phyloP scores from a whole-genome alignment of 805 yeast genomes.

The Danielia reshetovae region DNA sequence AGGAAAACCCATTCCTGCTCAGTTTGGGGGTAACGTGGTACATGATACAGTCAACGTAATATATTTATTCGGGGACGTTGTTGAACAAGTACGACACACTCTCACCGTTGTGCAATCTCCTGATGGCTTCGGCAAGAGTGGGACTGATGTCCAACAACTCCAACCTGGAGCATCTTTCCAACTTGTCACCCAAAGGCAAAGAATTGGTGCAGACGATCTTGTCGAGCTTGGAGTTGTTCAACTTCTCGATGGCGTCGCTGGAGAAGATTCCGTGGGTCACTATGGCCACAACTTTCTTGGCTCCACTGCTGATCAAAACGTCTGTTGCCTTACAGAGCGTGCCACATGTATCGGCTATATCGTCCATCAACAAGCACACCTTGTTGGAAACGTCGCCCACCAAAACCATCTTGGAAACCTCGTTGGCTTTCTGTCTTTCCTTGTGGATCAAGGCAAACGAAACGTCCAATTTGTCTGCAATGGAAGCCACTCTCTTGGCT shows the following conservation, averaged over 20 bases:
- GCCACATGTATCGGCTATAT: conserved; percentile 99
- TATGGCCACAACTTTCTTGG: conserved; percentile 82
- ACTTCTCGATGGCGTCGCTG: conserved; percentile 72
- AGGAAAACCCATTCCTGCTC: conserved; percentile 62
- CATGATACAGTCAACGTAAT: conserved; percentile 15
- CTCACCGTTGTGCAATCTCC: conserved; percentile 96
- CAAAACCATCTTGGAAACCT: conserved; percentile 89
- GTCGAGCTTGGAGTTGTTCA: conserved; percentile 63
- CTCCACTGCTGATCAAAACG: conserved; percentile 73
- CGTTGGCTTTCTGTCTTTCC: conserved; percentile 93
- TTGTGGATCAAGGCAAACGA: conserved; percentile 95
- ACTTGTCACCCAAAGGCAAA: conserved; percentile 72
- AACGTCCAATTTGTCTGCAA: conserved; percentile 88
- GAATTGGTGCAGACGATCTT: conserved; percentile 89
- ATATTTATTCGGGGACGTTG: conserved; percentile 38
- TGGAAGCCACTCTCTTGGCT: conserved; percentile 91
- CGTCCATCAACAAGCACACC: conserved; percentile 85
- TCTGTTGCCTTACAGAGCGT: conserved; percentile 94
- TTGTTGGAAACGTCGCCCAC: conserved; percentile 91
- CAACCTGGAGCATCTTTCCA: conserved; percentile 59
- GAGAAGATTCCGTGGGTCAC: conserved; percentile 95
- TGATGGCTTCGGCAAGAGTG: conserved; percentile 86
- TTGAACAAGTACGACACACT: conserved; percentile 83
- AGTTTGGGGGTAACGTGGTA: conserved; percentile 64
- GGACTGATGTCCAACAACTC: conserved; percentile 83